Base-by-base conservation (phyloP, 2,329 filamentous ascomycete species). In the Simplicillium sp. region DNA sequence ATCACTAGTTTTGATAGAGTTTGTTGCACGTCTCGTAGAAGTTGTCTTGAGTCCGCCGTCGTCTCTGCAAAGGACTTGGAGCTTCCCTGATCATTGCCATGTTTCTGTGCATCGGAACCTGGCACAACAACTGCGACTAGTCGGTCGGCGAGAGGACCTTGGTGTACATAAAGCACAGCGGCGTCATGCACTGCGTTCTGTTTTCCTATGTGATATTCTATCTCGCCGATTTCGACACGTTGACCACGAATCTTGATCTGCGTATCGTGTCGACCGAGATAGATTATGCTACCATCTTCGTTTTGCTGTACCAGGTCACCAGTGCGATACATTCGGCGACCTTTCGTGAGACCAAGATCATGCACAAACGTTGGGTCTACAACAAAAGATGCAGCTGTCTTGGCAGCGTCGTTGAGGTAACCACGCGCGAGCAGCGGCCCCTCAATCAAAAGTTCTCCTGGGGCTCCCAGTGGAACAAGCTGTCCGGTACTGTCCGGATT, bases 181-280 rank as follows among this genome's bases (percentile, higher is more conserved):
- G 20, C 20, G 9, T 25, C 20, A 25, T 25, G 20, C 9, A 25
- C 20, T 25, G 6, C 20, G 9, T 9, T 25, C 9, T 25, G 20
- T 9, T 25, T 5, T 9, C 20, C 20, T 25, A 52, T 36, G 14
- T 37, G 33, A 28, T 41, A 39, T 16, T 48, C 45, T 11, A 51
- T 41, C 34, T 47, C 48, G 4, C 17, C 41, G 8, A 71, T 58
- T 55, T 71, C 77, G 37, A 74, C 60, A 40, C 72, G 54, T 43
- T 67, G 75, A 20, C 77, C 77, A 28, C 67, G 63, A 12, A 78
- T 53, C 53, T 78, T 78, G 39, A 77, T 63, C 50, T 77, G 73
- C 0, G 64, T 64, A 46, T 77, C 73, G 46, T 70, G 73, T 17
- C 74, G 60, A 36, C 71, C 72, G 37, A 71, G 49, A 39, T 64